Base-by-base conservation (phyloP, 176 grass and related monocot genomes). In the Triticum dicoccoides region DNA sequence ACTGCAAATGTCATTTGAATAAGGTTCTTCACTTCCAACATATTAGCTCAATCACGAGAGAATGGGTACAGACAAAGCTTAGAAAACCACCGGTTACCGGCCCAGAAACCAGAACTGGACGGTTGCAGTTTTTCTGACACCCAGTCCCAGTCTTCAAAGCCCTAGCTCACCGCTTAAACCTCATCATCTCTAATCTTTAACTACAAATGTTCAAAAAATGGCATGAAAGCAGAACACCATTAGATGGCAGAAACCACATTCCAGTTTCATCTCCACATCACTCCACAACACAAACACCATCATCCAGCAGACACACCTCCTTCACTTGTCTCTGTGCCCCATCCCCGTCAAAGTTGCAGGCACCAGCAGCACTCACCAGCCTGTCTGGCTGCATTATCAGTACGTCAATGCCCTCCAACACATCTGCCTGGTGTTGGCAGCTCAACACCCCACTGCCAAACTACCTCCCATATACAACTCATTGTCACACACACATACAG, bases 1-100 rank as follows among this genome's bases (percentile, higher is more conserved):
- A 79, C 9, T 44, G 34, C 32, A 76, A 47, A 62, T 9, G 11
- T 38, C 65, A 23, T 85, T 49, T 49, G 42, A 47, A 66, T 52
- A 7, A 52, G 59, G 71, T 84, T 84, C 59, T 76, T 76, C 39
- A 51, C 17, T 84, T 63, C 34, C 34, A 30, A 15, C 63, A 64
- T 49, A 65, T 87, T 27, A 27, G 42, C 76, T 81, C 59, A 87
- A 37, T 65, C 49, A 35, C 25, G 49, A 79, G 5, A 64, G 29
- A 84, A 80, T n/a, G 8, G 2, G 44, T 38, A 30, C 42, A 51
- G 25, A 17, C 8, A 65, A 25, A 41, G 34, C 77, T 74, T 74
- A 45, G n/a, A 74, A 74, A 25, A 74, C 39, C 11, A 47, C 23
- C 6, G 6, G 71, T 47, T 74, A 45, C 71, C 71, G 3, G 9